These are phyloP conservation scores for Phytopythium oedochilum DNA, from an alignment of 352 stramenopile genomes.

Conservation along the genomic window DNA sequence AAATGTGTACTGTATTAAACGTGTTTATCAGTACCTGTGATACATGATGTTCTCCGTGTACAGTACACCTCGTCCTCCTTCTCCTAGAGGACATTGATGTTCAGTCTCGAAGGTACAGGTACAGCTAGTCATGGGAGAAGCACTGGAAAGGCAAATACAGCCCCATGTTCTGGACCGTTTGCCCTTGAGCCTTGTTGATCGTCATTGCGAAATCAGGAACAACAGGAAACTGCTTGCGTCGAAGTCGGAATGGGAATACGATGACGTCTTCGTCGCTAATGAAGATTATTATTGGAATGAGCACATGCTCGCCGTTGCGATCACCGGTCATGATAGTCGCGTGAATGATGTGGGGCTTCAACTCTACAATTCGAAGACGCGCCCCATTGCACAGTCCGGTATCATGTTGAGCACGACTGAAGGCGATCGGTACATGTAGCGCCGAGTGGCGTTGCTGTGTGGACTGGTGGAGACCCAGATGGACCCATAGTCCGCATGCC, in stretches of 20 bases:
- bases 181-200: constrained; percentile 31
- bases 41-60: constrained; percentile 14
- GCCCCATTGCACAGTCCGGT: constrained; percentile 20
- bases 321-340: constrained; percentile 22
- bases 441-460: no score
- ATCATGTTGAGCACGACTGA: no score
- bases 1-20: neutral
- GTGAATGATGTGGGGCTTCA: constrained; percentile 18
- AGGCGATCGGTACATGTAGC: no score
- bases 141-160: constrained; percentile 15
- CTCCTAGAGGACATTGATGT: constrained; percentile 10
- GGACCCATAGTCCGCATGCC: no score
- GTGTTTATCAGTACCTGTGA: neutral
- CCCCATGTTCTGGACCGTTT: constrained; percentile 23
- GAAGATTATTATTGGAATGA: constrained; percentile 19
- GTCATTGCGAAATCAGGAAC: constrained; percentile 25
- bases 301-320: constrained; percentile 7
- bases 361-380: constrained; percentile 16
- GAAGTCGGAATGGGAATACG: constrained; percentile 16
- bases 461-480: no score
- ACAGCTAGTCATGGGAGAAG: constrained; percentile 24
- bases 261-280: constrained; percentile 6
- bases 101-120: constrained; percentile 10
- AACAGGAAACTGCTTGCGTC: constrained; percentile 19
- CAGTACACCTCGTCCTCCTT: constrained; percentile 6